A percentile compares a stretch with the other conserved stretches of the same genome.
Conservation (phyloP, 129 eudicot species). For the Arctium minus region DNA sequence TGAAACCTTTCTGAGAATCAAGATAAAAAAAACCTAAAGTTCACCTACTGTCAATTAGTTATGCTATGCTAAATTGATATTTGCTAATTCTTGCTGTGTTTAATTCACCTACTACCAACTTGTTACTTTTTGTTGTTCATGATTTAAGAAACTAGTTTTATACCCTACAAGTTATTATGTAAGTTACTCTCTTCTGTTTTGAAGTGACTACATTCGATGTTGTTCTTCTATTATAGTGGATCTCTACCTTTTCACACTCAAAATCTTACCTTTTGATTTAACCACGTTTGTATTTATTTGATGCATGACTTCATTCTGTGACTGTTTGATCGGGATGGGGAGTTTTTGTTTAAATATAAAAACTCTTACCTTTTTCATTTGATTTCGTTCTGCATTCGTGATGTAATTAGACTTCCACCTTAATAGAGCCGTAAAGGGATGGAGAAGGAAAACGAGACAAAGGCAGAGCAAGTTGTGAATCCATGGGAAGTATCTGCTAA, state of each 20-base stretch:
- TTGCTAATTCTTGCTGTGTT: background rate
- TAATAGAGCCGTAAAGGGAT: too few relatives aligned
- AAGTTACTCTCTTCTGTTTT: too few relatives aligned
- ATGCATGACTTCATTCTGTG: background rate
- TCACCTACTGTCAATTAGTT: too few relatives aligned
- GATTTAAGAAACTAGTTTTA: background rate
- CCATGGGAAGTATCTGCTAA: too few relatives aligned
- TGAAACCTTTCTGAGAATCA: too few relatives aligned
- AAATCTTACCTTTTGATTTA: too few relatives aligned
- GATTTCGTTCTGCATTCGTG: background rate
- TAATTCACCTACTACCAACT: background rate
- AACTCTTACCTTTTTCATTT: background rate
- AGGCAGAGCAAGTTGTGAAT: too few relatives aligned
- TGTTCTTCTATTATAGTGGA: background rate
- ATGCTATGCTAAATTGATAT: background rate
- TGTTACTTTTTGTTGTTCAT: background rate
- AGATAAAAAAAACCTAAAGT: too few relatives aligned
- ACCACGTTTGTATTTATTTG: too few relatives aligned
- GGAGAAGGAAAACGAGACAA: too few relatives aligned
- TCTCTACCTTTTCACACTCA: too few relatives aligned
- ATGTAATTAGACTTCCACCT: background rate
- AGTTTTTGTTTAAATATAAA: background rate
- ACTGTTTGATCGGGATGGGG: background rate
- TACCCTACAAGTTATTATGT: background rate
- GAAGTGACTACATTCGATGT: background rate